Percentiles rank a stretch among this genome's conserved stretches.
Evolutionary conservation across 108 stramenopile species (phyloP).

Genomic region (Cyclotella distinguenda): DNA sequence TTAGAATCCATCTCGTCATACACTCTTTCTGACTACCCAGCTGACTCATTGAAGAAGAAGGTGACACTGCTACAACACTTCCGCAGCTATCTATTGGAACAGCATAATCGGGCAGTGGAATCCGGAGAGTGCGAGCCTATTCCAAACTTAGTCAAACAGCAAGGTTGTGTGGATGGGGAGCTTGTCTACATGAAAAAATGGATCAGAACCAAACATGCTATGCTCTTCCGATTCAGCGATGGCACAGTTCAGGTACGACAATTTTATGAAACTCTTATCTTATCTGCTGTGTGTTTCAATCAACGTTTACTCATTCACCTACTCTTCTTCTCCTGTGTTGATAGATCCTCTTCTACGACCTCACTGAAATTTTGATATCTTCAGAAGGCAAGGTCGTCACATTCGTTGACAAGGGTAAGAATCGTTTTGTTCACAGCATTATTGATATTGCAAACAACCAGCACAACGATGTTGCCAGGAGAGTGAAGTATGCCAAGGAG

Average conservation of each 20-base stretch:
- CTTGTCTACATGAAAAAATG: conserved; percentile 96
- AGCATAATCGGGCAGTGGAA: conserved; percentile 72
- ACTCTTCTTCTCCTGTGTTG: not conserved
- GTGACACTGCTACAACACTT: conserved; percentile 96
- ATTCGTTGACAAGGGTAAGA: conserved; percentile 86
- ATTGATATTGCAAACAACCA: conserved; percentile 69
- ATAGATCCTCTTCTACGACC: conserved; percentile 81
- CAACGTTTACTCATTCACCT: no score
- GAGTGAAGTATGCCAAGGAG: conserved; percentile 92
- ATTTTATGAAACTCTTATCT: no score
- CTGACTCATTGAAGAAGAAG: conserved; percentile 86
- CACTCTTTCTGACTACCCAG: conserved; percentile 78
- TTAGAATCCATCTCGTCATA: conserved; percentile 56
- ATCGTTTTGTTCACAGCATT: conserved; percentile 65
- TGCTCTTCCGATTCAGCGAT: conserved; percentile 95
- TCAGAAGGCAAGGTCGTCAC: conserved; percentile 82
- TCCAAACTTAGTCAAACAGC: conserved; percentile 15
- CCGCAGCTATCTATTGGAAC: conserved; percentile 93
- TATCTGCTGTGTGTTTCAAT: no score
- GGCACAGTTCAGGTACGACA: conserved; percentile 88
- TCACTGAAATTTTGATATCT: conserved; percentile 90
- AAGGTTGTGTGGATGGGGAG: not conserved
- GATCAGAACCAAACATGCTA: conserved; percentile 96
- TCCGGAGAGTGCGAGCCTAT: conserved; percentile 26
- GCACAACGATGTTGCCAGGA: conserved; percentile 77